Percentiles rank a stretch among this genome's conserved stretches.
These are phyloP conservation scores for Tephrocybe rancida DNA, from an alignment of 768 basidiomycete species.

Conservation along the genomic window DNA sequence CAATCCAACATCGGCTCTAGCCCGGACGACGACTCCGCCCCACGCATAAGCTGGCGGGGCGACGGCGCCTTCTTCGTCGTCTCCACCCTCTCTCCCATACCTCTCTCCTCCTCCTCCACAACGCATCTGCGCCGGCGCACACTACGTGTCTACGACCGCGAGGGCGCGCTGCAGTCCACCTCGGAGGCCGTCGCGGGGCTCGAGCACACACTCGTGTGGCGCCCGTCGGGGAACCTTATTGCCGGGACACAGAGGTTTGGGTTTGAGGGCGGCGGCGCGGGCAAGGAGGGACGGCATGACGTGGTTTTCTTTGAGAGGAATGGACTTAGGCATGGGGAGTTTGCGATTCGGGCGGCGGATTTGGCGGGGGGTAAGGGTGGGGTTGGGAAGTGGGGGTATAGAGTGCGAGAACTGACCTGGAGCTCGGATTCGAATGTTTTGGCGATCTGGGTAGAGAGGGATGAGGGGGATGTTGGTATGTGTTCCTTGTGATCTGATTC, in stretches of 20 bases:
- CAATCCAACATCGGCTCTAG: conserved; percentile 48
- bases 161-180: conserved; percentile 78
- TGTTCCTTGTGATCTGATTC: conserved; percentile 10
- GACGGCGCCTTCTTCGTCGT: conserved; percentile 90
- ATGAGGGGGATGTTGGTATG: conserved; percentile 72
- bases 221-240: conserved; percentile 87
- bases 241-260: conserved; percentile 79
- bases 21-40: conserved; percentile 70
- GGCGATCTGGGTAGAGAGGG: conserved; percentile 79
- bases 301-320: conserved; percentile 96
- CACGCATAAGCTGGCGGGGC: conserved; percentile 91
- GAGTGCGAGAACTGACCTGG: conserved; percentile 80
- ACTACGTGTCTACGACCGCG: conserved; percentile 76
- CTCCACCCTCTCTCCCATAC: conserved; percentile 67
- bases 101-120: conserved; percentile 19
- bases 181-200: conserved; percentile 83
- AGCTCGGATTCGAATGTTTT: conserved; percentile 87
- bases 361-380: conserved; percentile 33
- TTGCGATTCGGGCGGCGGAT: conserved; percentile 52
- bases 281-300: conserved; percentile 73
- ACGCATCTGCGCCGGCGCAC: conserved; percentile 44
- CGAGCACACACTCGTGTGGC: conserved; percentile 81
- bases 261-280: conserved; percentile 67
- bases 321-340: conserved; percentile 91
- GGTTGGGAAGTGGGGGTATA: conserved; percentile 62